phyloP scores from a whole-genome alignment of 2,329 filamentous ascomycete genomes.

The Fusarium sambucinum region DNA sequence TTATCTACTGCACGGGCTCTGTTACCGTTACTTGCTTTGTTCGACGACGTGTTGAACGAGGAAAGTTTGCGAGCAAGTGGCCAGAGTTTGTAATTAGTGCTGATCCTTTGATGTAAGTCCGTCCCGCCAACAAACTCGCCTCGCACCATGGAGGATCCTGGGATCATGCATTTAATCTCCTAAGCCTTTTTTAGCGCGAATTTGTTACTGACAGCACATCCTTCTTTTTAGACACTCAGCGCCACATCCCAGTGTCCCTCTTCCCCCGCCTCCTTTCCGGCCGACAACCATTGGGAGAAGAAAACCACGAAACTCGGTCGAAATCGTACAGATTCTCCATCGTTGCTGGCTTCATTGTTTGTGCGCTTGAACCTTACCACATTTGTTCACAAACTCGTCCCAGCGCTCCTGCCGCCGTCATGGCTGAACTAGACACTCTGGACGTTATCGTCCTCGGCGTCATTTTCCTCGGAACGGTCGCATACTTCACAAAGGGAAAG shows the following conservation, averaged over 20 bases:
- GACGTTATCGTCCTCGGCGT: slow-evolving; percentile 91
- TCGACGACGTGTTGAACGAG: slow-evolving; percentile 1
- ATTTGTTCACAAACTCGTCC: slow-evolving; percentile 14
- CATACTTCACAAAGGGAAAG: slow-evolving; percentile 98
- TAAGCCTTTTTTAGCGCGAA: slow-evolving; percentile 27
- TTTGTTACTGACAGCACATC: slow-evolving; percentile 41
- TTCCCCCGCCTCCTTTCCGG: slow-evolving; percentile 47
- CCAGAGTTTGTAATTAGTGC: slow-evolving; percentile 19
- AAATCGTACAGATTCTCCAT: slow-evolving; percentile 1
- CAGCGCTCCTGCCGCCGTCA: slow-evolving; percentile 58
- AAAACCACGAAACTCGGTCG: slow-evolving; percentile 24
- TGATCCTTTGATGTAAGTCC: slow-evolving; percentile 26
- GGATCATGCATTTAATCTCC: slow-evolving; percentile 28
- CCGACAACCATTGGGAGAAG: slow-evolving; percentile 35
- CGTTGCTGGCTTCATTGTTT: not conserved
- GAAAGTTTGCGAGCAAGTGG: slow-evolving; percentile 4
- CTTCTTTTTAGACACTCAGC: slow-evolving; percentile 39
- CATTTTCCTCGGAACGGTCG: slow-evolving; percentile 86
- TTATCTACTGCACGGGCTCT: not conserved
- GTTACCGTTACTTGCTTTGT: not conserved
- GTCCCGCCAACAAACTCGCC: slow-evolving; percentile 5
- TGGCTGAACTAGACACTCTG: slow-evolving; percentile 97
- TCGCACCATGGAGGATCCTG: slow-evolving; percentile 25
- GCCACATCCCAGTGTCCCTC: slow-evolving; percentile 42
- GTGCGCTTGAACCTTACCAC: not conserved